Conservation (phyloP, 2,329 filamentous ascomycete species). For the Fusarium sp. region DNA sequence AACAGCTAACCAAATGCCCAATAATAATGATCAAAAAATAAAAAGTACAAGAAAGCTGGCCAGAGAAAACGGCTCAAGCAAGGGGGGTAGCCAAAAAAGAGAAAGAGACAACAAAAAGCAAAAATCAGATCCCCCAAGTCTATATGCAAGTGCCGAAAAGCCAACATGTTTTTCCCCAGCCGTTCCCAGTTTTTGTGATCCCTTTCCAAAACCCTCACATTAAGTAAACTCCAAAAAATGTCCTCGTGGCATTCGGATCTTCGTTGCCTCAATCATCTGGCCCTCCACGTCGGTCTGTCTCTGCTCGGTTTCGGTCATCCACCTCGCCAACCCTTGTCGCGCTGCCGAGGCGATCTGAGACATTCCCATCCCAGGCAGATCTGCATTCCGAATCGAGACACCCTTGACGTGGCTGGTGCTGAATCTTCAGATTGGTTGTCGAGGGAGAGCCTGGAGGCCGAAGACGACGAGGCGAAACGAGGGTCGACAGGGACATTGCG, state of each 20-base stretch:
- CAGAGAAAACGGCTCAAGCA: slow-evolving; percentile 33
- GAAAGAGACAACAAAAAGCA: slow-evolving; percentile 23
- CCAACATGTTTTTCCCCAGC: slow-evolving; percentile 45
- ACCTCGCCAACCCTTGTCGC: slow-evolving; percentile 26
- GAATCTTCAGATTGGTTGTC: slow-evolving; percentile 16
- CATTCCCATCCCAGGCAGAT: slow-evolving; percentile 46
- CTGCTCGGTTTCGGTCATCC: slow-evolving; percentile 19
- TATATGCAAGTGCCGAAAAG: slow-evolving; percentile 46
- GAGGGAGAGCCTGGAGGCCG: slow-evolving; percentile 22
- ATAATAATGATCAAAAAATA: slow-evolving; percentile 24
- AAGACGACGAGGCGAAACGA: slow-evolving; percentile 5
- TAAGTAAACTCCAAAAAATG: slow-evolving; percentile 30
- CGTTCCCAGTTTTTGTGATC: slow-evolving; percentile 44
- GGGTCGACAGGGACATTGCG: slow-evolving; percentile 13
- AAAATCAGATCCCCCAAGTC: slow-evolving; percentile 40
- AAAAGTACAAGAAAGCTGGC: slow-evolving; percentile 31
- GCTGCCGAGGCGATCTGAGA: slow-evolving; percentile 45
- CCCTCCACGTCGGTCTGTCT: slow-evolving; percentile 10
- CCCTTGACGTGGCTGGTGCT: slow-evolving; percentile 39
- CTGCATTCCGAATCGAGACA: slow-evolving; percentile 46
- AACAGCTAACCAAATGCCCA: slow-evolving; percentile 19
- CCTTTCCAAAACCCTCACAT: slow-evolving; percentile 37
- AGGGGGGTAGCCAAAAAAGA: slow-evolving; percentile 28
- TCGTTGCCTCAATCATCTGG: slow-evolving; percentile 4
- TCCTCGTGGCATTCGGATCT: slow-evolving; percentile 27